These are phyloP conservation scores for Monotropa hypopitys DNA, from an alignment of 179 eudicot species.

Conservation along the genomic window DNA sequence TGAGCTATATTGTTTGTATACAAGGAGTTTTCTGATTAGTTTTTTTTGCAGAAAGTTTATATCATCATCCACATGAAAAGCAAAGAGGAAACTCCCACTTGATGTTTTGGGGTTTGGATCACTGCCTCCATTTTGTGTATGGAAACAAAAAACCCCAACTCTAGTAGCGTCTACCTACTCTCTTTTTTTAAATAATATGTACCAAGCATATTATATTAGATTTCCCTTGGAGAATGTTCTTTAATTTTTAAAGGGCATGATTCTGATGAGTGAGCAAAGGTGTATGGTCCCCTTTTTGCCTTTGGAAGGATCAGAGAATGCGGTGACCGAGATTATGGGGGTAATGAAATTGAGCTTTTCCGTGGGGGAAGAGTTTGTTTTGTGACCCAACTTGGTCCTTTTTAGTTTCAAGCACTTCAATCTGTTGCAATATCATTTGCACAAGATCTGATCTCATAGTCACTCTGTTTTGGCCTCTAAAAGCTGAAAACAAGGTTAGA, in stretches of 20 bases:
- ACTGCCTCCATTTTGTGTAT: not conserved
- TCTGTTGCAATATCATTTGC: not conserved
- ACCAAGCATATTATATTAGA: not conserved
- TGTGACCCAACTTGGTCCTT: not conserved
- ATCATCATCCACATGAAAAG: not conserved
- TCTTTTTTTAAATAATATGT: not conserved
- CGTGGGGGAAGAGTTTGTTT: not conserved
- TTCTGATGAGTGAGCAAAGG: constrained; percentile 1
- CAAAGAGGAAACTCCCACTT: not conserved
- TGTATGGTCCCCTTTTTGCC: constrained; percentile 3
- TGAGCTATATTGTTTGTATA: no score
- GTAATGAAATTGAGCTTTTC: constrained; percentile 13
- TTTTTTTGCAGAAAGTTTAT: not conserved
- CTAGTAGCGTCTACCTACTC: not conserved
- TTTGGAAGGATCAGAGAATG: constrained; percentile 4
- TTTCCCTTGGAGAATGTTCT: constrained; percentile 1
- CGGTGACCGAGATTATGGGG: constrained; percentile 12
- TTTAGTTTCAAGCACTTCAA: not conserved
- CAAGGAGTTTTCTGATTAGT: no score
- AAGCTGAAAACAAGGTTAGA: constrained; percentile 13
- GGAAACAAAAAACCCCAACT: constrained; percentile 3
- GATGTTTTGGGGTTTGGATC: not conserved
- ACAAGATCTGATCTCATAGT: constrained; percentile 3
- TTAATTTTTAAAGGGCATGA: not conserved
- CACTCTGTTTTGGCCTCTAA: constrained; percentile 3